Base-by-base conservation (phyloP, 2,329 filamentous ascomycete species). In the Pyrenophora tritici-repentis region DNA sequence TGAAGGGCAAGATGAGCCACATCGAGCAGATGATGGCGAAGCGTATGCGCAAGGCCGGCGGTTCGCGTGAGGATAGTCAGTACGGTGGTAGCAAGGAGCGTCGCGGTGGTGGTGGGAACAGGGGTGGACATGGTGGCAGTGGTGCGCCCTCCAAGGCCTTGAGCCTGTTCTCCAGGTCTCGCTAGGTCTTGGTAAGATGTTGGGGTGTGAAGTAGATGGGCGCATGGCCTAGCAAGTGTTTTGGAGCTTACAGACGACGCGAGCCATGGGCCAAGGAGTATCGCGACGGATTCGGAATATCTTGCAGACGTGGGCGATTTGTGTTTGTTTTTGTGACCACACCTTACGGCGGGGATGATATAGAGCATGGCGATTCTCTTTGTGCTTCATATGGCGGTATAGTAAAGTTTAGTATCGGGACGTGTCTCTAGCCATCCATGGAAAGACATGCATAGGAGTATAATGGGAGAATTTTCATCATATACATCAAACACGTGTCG, bases 1-100 rank as follows among this genome's bases (percentile, higher is more conserved):
- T 64, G 3, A 55, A 47, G 36, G 17, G 16, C 5, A 48, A 48
- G 6, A 46, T 63, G 8, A 47, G 40, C 4, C 43, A 55, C 44
- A 56, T 63, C 4, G 49, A 51, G 38, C 32, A 50, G 20, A 55
- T 39, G 1, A 35, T 44, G 2, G 24, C 9, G 4, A 14, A 29
- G 4, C 35, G 34, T 14, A 20, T 33, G 7, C 39, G 39, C 7
- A 47, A 47, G 34, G 29, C 26, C 3, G 34, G 38, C 14, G 40
- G n/a, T 3, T 53, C 40, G 1, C 16, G 17, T 1, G 42, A 34
- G 13, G 16, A 10, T 12, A 39, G 38, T 5, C 9, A 26, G 38
- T 37, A 31, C 20, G 13, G 33, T 13, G 32, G 17, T 6, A 38
- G 34, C n/a, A 31, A 26, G 20, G 26, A 29, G 26, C 26, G 26